These are phyloP conservation scores for Hypoxylon sp. DNA, from an alignment of 2,329 filamentous ascomycete species.

Conservation along the genomic window DNA sequence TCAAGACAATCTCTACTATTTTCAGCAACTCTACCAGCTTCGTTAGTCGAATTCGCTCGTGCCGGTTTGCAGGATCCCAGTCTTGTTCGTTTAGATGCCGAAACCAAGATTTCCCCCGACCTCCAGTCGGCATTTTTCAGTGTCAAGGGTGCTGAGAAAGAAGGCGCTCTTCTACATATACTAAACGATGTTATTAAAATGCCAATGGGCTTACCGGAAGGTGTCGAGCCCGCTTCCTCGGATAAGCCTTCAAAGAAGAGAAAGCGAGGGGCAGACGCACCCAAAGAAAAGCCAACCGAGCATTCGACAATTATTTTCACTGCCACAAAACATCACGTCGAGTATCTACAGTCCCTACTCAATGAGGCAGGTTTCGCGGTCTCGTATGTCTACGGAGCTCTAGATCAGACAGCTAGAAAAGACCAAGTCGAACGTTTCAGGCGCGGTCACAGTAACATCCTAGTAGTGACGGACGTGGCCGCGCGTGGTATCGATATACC, in stretches of 20 bases:
- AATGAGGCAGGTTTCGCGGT: conserved; percentile 83
- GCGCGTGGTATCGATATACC: conserved; percentile 98
- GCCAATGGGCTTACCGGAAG: conserved; percentile 71
- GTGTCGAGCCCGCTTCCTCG: conserved; percentile 56
- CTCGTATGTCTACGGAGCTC: conserved; percentile 91
- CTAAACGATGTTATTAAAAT: conserved; percentile 93
- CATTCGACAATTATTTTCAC: conserved; percentile 96
- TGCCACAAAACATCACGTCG: conserved; percentile 96
- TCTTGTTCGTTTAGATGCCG: conserved; percentile 88
- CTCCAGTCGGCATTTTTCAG: conserved; percentile 96
- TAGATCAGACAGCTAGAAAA: conserved; percentile 93
- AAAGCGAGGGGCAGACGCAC: conserved; percentile 67
- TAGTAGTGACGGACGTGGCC: conserved; percentile 96
- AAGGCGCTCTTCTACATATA: conserved; percentile 88
- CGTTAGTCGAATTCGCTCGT: conserved; percentile 92
- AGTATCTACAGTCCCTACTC: conserved; percentile 88
- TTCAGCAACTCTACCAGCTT: conserved; percentile 93
- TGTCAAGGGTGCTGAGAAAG: conserved; percentile 91
- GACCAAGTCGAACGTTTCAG: conserved; percentile 93
- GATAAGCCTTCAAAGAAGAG: conserved; percentile 71
- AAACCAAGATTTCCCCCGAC: conserved; percentile 95
- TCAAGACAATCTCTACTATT: conserved; percentile 92
- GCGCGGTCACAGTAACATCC: conserved; percentile 81
- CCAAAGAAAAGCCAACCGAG: conserved; percentile 77
- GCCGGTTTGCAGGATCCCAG: conserved; percentile 93